These are phyloP conservation scores for Flagelloscypha sp. DNA, from an alignment of 768 basidiomycete genomes.

Conservation along the genomic window DNA sequence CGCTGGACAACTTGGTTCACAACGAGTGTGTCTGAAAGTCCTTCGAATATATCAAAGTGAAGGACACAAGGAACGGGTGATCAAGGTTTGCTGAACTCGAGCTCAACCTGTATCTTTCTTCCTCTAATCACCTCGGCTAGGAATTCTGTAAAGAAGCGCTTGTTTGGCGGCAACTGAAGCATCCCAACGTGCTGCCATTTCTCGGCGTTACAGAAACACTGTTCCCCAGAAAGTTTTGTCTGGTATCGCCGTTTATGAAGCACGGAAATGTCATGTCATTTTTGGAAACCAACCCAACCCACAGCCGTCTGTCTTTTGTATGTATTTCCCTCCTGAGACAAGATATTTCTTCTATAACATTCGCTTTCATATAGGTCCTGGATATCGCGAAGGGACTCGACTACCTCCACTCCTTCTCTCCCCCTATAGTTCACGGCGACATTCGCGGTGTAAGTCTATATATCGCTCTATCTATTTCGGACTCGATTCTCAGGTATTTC, in stretches of 20 bases:
- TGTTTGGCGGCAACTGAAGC: constrained; percentile 14
- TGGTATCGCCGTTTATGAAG: constrained; percentile 18
- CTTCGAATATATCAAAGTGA: too few species aligned
- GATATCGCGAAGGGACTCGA: constrained; percentile 26
- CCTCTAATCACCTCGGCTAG: too few species aligned
- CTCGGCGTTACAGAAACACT: constrained; percentile 11
- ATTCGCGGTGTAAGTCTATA: constrained; percentile 15
- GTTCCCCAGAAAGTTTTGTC: constrained; percentile 12
- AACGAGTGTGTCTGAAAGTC: too few species aligned
- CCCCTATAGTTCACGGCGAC: constrained; percentile 16
- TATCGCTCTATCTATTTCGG: background rate
- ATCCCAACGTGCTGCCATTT: constrained; percentile 15
- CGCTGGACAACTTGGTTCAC: too few species aligned
- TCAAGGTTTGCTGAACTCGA: too few species aligned
- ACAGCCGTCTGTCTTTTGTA: background rate
- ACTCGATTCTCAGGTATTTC: background rate
- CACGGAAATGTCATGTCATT: constrained; percentile 11
- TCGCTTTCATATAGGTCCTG: constrained; percentile 21
- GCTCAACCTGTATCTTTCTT: too few species aligned
- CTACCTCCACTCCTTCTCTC: constrained; percentile 23
- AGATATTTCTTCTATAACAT: background rate
- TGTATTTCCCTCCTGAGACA: background rate
- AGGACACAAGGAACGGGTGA: too few species aligned
- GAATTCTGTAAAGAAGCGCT: constrained; percentile 14
- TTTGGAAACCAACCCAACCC: constrained; percentile 3